Percentiles rank a stretch among this genome's conserved stretches.
Conservation (phyloP, 2,329 filamentous ascomycete species). For the Didymella pinodella region DNA sequence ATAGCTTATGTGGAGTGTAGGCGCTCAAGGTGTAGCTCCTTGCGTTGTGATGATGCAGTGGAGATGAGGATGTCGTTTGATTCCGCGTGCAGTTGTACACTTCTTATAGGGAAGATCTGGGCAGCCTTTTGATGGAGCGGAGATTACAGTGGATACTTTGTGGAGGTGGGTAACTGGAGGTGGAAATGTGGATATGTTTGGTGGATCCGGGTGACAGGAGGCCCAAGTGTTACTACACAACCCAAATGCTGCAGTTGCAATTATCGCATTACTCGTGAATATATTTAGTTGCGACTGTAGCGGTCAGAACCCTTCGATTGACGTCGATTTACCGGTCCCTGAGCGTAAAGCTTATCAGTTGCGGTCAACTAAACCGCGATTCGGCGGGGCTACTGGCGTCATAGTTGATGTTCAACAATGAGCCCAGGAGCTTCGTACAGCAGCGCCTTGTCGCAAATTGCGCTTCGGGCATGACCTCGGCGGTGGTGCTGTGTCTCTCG, state of each 20-base stretch:
- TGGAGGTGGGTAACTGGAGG: constrained; percentile 36
- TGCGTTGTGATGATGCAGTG: constrained; percentile 2
- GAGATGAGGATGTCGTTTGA: not conserved
- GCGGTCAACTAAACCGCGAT: constrained; percentile 22
- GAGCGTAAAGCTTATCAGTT: constrained; percentile 29
- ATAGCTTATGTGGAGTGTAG: not conserved
- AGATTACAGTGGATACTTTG: constrained; percentile 39
- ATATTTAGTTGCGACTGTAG: constrained; percentile 20
- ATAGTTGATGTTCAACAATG: constrained; percentile 23
- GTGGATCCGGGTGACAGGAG: constrained; percentile 20
- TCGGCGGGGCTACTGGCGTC: constrained; percentile 32
- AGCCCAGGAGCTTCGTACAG: constrained; percentile 14
- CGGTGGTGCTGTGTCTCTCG: constrained; percentile 35
- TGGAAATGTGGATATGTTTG: constrained; percentile 25
- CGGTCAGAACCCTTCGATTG: constrained; percentile 21
- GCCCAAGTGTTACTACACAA: constrained; percentile 31
- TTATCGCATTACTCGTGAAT: constrained; percentile 23
- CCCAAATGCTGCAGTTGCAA: constrained; percentile 11
- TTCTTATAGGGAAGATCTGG: constrained; percentile 25
- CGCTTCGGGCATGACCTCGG: constrained; percentile 23
- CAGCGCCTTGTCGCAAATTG: constrained; percentile 16
- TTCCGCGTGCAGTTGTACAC: constrained; percentile 1
- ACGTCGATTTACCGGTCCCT: constrained; percentile 29
- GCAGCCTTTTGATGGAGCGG: constrained; percentile 29
- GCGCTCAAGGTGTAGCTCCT: not conserved